Evolutionary conservation across 2,329 filamentous ascomycete species (phyloP).

Genomic region (Clonostachys sp.): DNA sequence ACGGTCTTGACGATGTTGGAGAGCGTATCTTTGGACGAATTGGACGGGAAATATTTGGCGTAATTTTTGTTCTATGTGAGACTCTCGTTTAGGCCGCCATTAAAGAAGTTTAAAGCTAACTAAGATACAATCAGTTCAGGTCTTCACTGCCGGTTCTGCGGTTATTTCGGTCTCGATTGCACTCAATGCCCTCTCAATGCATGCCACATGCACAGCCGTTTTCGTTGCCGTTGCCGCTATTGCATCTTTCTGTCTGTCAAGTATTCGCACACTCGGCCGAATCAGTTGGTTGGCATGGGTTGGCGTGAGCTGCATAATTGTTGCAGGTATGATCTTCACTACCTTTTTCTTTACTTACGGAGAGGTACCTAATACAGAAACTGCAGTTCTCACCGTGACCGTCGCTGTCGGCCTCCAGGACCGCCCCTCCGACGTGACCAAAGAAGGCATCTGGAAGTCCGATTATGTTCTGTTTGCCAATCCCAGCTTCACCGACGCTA

Average conservation of each 20-base stretch:
- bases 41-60: slow-evolving; percentile 35
- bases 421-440: slow-evolving; percentile 13
- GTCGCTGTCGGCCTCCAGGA: slow-evolving; percentile 22
- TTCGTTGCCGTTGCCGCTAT: slow-evolving; percentile 64
- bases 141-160: slow-evolving; percentile 25
- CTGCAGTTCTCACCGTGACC: slow-evolving; percentile 16
- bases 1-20: slow-evolving; percentile 50
- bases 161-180: slow-evolving; percentile 33
- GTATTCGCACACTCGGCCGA: slow-evolving; percentile 55
- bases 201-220: slow-evolving; percentile 30
- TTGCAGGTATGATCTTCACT: slow-evolving; percentile 9
- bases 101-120: neutral
- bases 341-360: neutral
- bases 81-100: neutral
- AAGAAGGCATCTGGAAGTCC: slow-evolving; percentile 11
- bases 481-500: slow-evolving; percentile 45
- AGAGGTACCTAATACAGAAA: neutral
- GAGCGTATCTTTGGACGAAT: slow-evolving; percentile 38
- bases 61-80: slow-evolving; percentile 11
- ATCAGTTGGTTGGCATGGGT: slow-evolving; percentile 26
- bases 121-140: slow-evolving; percentile 4
- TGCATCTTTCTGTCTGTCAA: slow-evolving; percentile 87
- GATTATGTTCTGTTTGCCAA: slow-evolving; percentile 18
- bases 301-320: slow-evolving; percentile 19
- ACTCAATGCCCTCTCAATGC: slow-evolving; percentile 31